Evolutionary conservation across 257 asterid species (phyloP), one percentile per base, ranked within the genome.

Genomic region (Solanum pimpinellifolium): DNA sequence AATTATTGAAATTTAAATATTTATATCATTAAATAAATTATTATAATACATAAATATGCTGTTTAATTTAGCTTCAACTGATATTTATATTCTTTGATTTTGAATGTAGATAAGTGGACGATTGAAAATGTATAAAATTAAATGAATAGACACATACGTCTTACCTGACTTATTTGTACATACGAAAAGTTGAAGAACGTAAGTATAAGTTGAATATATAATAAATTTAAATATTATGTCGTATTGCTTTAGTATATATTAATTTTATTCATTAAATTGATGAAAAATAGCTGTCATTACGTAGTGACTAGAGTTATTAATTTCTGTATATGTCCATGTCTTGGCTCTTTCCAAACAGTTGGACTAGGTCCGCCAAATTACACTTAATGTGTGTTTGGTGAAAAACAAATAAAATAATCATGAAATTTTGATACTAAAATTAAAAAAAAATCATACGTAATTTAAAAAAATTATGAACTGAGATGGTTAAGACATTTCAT

Each of bases 61-160:
- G 0, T 20, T 20, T 56, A 56, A 56, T 56, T 7, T 18, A 0
- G 5, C 0, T 56, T 56, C 0, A 0, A 11, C 11, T 56, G 11
- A 20, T 1, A 56, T 56, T 0, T 52, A 18, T 52, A 8, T 52
- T 0, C 21, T 52, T 20, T 0, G 16, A 52, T 15, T 52, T 52
- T 52, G 20, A 9, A 14, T 14, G 1, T 49, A 49, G 8, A 5
- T 1, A 14, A 49, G 4, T 52, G 6, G 23, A 16, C 10, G 6
- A 1, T 52, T 1, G 2, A 52, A 16, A 0, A 2, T 16, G 23
- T 15, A 52, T 9, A 6, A 52, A 52, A 0, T 52, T 56, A 2
- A 18, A 18, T 10, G 7, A 18, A 10, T 56, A 18, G 2, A 18
- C 1, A 18, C n/a, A 18, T 56, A n/a, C 0, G 11, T 16, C 4